Conservation (phyloP, 768 basidiomycete species). For the Collybia mongolica region DNA sequence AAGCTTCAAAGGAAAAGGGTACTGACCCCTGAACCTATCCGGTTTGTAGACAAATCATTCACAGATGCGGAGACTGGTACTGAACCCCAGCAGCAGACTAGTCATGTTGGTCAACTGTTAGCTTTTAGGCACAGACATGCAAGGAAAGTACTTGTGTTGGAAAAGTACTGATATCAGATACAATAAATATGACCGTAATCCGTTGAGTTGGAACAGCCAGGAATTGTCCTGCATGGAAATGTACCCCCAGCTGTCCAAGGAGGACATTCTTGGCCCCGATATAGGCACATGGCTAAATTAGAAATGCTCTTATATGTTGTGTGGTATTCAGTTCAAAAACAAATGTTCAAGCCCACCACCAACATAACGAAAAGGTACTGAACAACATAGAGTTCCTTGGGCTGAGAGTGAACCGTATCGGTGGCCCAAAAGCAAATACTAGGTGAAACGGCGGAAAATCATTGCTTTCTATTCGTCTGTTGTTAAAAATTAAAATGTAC, state of each 20-base stretch:
- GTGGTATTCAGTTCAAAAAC: not conserved
- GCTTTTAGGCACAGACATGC: no score
- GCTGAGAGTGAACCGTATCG: slow-evolving; percentile 58
- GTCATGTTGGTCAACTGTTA: no score
- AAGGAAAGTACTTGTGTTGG: slow-evolving; percentile 49
- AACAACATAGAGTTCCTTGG: slow-evolving; percentile 48
- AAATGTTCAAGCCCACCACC: slow-evolving; percentile 34
- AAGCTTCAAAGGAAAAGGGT: not conserved
- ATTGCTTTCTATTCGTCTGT: not conserved
- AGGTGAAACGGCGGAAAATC: not conserved
- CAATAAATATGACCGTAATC: slow-evolving; percentile 59
- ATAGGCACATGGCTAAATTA: slow-evolving; percentile 66
- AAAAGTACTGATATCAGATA: slow-evolving; percentile 65
- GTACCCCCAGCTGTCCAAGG: slow-evolving; percentile 56
- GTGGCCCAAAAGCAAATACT: slow-evolving; percentile 61
- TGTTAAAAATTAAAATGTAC: slow-evolving; percentile 26
- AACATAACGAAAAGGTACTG: slow-evolving; percentile 63
- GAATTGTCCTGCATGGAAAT: slow-evolving; percentile 44
- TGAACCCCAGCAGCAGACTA: no score
- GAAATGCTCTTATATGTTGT: no score
- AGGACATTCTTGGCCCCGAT: slow-evolving; percentile 69
- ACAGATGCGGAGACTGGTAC: slow-evolving; percentile 41
- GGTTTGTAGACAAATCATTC: slow-evolving; percentile 23
- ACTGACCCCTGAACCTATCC: slow-evolving; percentile 36
- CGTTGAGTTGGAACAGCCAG: slow-evolving; percentile 47